Evolutionary conservation across 495 filamentous ascomycete genomes (phyloP), one percentile per base, ranked within the genome.

Genomic region (Trichocladium antarcticum): DNA sequence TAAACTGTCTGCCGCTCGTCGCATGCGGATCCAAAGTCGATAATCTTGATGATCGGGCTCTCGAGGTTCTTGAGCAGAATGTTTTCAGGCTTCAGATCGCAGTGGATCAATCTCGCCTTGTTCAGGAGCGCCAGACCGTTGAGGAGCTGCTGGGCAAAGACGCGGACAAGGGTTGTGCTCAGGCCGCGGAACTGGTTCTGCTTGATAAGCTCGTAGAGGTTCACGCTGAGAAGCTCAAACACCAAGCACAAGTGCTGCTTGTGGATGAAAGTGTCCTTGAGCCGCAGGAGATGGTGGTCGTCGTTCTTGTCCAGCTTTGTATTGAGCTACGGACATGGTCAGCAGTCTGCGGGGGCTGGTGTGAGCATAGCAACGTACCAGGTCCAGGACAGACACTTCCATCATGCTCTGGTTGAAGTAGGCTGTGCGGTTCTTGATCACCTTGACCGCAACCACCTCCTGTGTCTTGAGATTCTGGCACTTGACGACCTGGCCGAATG

Each of bases 341-440:
- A 60, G 49, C 37, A 48, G 44, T 53, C 46, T 24, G 5, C 27
- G 24, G 31, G 11, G 16, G 19, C 34, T 10, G 22, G 28, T 16
- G 8, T 28, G 32, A 28, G 17, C 24, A 42, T 19, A 5, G 1
- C 8, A 32, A 53, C 81, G 50, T 77, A 96, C 89, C 74, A 99
- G 63, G 66, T 99, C 93, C 24, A 99, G 71, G 7, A 99, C 93
- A 7, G 93, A 99, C 22, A 99, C 93, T 59, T 99, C 93, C 93
- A 99, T 99, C 93, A 99, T 99, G 64, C 93, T 99, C 66, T 99
- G 93, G 60, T 99, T 99, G 73, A 99, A 99, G 60, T 99, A 99
- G 15, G 93, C 93, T 0, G 92, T 97, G 64, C 93, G 81, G 65
- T 99, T 99, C 67, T 99, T 99, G 69, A 99, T 90, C 24, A 97